Evolutionary conservation across 441 rosid species (phyloP).

Genomic region (Biscutella laevigata): DNA sequence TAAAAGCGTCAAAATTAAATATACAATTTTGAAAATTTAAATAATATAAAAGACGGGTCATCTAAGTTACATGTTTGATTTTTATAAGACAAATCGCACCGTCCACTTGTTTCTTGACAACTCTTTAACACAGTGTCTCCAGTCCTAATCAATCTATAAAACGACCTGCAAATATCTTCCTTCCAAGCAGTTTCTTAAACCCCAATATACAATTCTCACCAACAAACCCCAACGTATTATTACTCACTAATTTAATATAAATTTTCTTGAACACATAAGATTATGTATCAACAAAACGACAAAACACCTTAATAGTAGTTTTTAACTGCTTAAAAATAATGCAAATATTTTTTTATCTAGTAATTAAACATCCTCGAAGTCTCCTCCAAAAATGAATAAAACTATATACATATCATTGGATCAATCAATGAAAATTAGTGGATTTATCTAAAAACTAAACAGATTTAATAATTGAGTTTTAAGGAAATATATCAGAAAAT

Average conservation of each 20-base stretch:
- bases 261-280: too few relatives aligned
- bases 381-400: background rate
- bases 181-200: background rate
- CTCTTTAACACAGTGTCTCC: background rate
- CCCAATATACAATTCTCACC: background rate
- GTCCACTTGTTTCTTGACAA: too few relatives aligned
- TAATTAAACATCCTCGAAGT: constrained; percentile 12
- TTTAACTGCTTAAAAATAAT: too few relatives aligned
- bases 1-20: too few relatives aligned
- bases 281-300: too few relatives aligned
- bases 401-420: background rate
- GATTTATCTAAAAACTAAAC: constrained; percentile 1
- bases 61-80: too few relatives aligned
- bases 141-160: constrained; percentile 4
- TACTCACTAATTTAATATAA: too few relatives aligned
- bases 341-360: too few relatives aligned
- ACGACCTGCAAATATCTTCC: constrained; percentile 4
- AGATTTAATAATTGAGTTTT: background rate
- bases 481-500: constrained; percentile 8
- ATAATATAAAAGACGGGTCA: too few relatives aligned
- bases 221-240: background rate
- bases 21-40: too few relatives aligned
- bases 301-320: too few relatives aligned
- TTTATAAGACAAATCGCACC: too few relatives aligned
- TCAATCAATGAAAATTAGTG: background rate